Conservation (phyloP, 305 asterid species). For the Fraxinus floribunda region DNA sequence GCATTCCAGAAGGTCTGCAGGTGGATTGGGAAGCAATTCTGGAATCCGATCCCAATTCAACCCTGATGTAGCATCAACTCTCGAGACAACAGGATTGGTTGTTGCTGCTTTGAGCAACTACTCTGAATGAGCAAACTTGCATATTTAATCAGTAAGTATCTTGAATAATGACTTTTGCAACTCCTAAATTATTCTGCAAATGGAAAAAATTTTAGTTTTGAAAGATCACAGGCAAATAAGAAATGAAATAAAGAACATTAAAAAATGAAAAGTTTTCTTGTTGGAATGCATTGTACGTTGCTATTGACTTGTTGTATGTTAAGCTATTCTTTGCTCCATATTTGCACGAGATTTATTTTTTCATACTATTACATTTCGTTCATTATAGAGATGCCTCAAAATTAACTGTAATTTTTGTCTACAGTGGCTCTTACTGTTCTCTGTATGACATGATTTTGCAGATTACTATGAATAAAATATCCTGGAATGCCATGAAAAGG, state of each 20-base stretch:
- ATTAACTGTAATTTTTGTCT: neutral
- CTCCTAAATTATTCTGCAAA: neutral
- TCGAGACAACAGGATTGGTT: constrained; percentile 83
- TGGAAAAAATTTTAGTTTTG: neutral
- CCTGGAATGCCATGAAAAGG: neutral
- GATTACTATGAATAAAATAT: constrained; percentile 21
- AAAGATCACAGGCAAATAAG: neutral
- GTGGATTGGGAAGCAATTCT: constrained; percentile 97
- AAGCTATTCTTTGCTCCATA: neutral
- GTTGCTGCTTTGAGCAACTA: constrained; percentile 86
- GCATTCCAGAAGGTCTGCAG: constrained; percentile 85
- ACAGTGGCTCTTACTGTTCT: neutral
- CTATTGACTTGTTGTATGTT: neutral
- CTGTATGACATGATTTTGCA: constrained; percentile 8
- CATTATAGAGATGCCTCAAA: neutral
- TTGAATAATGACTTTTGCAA: neutral
- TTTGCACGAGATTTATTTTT: neutral
- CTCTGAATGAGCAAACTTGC: constrained; percentile 47
- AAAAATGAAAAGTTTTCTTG: neutral
- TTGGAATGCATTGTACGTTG: neutral
- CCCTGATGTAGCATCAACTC: constrained; percentile 85
- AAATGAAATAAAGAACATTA: neutral
- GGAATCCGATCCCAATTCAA: constrained; percentile 61
- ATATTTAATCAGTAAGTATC: constrained; percentile 15
- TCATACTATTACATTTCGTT: neutral